Evolutionary conservation across 176 grass and related monocot species (phyloP), one percentile per base, ranked within the genome.

Genomic region (Otatea glauca): DNA sequence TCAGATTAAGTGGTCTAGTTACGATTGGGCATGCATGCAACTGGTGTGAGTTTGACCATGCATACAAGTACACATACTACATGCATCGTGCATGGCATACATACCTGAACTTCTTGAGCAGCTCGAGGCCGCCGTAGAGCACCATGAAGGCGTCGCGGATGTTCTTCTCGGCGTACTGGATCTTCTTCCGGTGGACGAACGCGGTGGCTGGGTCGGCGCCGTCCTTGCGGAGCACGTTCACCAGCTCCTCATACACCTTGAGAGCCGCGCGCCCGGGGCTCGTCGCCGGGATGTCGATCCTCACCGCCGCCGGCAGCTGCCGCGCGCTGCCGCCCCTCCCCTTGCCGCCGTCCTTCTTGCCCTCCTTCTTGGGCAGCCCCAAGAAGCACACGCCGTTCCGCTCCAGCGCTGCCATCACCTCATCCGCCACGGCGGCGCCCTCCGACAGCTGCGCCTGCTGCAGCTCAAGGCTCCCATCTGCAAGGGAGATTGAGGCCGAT

Each of bases 91-190:
- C 54, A 9, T 3, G 56, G 21, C 56, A 17, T 17, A 20, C 23
- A 2, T 72, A 92, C 96, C 96, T 99, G 79, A 94, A 99, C 43
- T 90, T 94, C 74, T 91, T 99, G 93, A 96, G 93, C 24, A 91
- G 81, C 6, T 91, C 91, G 17, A 99, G 89, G 29, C 91, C 93
- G n/a, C 88, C 74, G 86, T 98, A 93, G 72, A 98, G 91, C n/a
- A 86, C 89, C 48, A 98, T 58, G 88, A 94, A 94, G 21, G 91
- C 93, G 76, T 84, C 89, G 3, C 93, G 89, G 79, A 98, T 92
- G 85, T 89, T 95, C 91, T 98, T 98, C 91, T 98, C 96, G 37
- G 96, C 96, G 81, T 88, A 78, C 93, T 92, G 96, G 6, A 99
- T 70, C 91, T 99, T 99, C 88, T 95, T 99, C 5, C 85, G 88